A percentile compares a stretch with the other conserved stretches of the same genome.
phyloP scores from a whole-genome alignment of 768 basidiomycete species.

The Galerina sulciceps region DNA sequence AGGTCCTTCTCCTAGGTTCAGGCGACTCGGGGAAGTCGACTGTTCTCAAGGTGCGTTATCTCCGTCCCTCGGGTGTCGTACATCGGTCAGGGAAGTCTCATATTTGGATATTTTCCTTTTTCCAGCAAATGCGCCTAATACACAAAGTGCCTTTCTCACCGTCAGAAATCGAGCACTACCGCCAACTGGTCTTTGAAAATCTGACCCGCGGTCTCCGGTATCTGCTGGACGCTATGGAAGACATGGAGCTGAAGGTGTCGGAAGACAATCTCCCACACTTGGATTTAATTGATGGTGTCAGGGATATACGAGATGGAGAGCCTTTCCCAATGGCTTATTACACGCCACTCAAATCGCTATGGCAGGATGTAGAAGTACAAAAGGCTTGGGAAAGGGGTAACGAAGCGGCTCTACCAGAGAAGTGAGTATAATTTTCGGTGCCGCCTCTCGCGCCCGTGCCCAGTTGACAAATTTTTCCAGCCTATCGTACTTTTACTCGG shows the following conservation, averaged over 20 bases:
- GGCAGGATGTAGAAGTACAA: constrained; percentile 78
- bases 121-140: constrained; percentile 95
- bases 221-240: constrained; percentile 87
- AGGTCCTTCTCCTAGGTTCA: constrained; percentile 90
- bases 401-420: constrained; percentile 91
- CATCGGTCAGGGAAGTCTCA: background rate
- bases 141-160: constrained; percentile 84
- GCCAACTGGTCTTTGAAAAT: constrained; percentile 94
- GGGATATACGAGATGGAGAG: constrained; percentile 80
- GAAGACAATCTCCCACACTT: constrained; percentile 63
- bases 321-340: constrained; percentile 73
- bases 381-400: constrained; percentile 82
- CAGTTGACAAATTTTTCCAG: too few relatives aligned
- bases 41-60: constrained; percentile 71
- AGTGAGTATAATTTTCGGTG: constrained; percentile 48
- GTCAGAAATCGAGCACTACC: constrained; percentile 85
- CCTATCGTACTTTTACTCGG: constrained; percentile 75
- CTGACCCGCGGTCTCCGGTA: constrained; percentile 83
- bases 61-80: background rate
- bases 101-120: background rate
- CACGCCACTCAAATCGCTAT: constrained; percentile 70
- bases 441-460: background rate
- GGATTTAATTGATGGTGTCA: constrained; percentile 66
- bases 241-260: constrained; percentile 78
- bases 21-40: constrained; percentile 96